These are phyloP conservation scores for Diplodia mutila DNA, from an alignment of 2,329 filamentous ascomycete species.

Conservation along the genomic window DNA sequence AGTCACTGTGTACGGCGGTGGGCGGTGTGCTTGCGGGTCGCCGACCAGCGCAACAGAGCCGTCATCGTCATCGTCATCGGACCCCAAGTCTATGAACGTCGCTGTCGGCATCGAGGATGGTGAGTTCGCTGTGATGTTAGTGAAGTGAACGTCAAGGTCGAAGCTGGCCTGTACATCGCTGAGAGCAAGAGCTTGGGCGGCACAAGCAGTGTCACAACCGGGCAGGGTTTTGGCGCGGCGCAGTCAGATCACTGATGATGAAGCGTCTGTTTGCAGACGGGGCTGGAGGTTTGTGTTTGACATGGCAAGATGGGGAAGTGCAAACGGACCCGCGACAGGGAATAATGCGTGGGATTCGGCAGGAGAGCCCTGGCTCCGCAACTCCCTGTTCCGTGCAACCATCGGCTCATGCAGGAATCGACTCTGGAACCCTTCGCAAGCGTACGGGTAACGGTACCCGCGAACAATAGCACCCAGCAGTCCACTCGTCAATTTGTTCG, in stretches of 20 bases:
- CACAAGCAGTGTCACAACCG: too few species aligned
- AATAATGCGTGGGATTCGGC: neutral
- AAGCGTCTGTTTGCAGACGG: neutral
- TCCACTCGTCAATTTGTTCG: neutral
- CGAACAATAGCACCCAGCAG: neutral
- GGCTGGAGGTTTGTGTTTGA: neutral
- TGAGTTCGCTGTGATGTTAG: neutral
- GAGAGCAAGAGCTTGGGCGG: neutral
- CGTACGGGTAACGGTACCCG: neutral
- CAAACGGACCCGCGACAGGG: neutral
- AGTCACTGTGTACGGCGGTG: neutral
- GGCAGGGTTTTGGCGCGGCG: neutral
- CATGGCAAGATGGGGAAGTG: neutral
- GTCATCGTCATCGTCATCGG: constrained; percentile 3
- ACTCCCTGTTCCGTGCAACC: neutral
- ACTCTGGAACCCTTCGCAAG: neutral
- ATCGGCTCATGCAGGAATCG: neutral
- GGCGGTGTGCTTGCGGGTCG: neutral
- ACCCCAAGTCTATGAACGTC: neutral
- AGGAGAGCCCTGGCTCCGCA: neutral
- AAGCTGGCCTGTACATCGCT: neutral
- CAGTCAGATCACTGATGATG: neutral
- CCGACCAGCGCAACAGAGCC: neutral
- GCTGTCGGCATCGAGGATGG: neutral
- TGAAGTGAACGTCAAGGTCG: neutral